Evolutionary conservation across 495 filamentous ascomycete genomes (phyloP).

Genomic region (Neurospora sp.): DNA sequence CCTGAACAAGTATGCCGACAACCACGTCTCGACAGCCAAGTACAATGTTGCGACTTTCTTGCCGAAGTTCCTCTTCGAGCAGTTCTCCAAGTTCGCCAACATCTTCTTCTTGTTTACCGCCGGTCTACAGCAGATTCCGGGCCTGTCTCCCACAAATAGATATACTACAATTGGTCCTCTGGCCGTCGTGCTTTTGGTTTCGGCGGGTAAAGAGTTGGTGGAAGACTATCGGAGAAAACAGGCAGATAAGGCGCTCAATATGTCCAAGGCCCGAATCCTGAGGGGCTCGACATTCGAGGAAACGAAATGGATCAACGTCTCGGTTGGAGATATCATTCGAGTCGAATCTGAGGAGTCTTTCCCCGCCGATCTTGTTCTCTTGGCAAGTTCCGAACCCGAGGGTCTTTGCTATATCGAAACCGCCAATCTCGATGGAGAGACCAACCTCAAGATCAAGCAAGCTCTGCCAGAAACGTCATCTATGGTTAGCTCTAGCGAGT

Average conservation of each 20-base stretch:
- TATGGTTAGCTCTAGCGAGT: conserved; percentile 75
- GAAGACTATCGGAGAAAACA: conserved; percentile 88
- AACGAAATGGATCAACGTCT: conserved; percentile 85
- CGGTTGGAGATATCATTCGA: conserved; percentile 87
- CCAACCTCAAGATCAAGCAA: conserved; percentile 98
- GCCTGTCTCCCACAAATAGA: conserved; percentile 84
- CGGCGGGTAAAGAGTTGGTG: conserved; percentile 86
- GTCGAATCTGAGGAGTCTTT: conserved; percentile 96
- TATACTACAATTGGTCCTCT: conserved; percentile 96
- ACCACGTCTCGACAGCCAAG: conserved; percentile 95
- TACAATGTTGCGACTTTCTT: conserved; percentile 95
- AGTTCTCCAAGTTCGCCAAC: conserved; percentile 99
- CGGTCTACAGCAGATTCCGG: conserved; percentile 87
- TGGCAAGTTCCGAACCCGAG: conserved; percentile 94
- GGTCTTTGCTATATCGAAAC: conserved; percentile 99
- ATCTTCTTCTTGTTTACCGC: conserved; percentile 99
- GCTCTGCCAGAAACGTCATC: conserved; percentile 87
- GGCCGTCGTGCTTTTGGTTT: conserved; percentile 79
- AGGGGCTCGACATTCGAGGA: conserved; percentile 78
- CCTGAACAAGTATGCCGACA: conserved; percentile 81
- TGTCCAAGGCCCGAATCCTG: conserved; percentile 75
- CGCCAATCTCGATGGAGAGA: conserved; percentile 95
- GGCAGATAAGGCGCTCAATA: conserved; percentile 81
- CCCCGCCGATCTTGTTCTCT: conserved; percentile 83
- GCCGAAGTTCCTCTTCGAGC: conserved; percentile 96